Evolutionary conservation across 2,329 filamentous ascomycete genomes (phyloP).

Genomic region (Venturia nashicola): DNA sequence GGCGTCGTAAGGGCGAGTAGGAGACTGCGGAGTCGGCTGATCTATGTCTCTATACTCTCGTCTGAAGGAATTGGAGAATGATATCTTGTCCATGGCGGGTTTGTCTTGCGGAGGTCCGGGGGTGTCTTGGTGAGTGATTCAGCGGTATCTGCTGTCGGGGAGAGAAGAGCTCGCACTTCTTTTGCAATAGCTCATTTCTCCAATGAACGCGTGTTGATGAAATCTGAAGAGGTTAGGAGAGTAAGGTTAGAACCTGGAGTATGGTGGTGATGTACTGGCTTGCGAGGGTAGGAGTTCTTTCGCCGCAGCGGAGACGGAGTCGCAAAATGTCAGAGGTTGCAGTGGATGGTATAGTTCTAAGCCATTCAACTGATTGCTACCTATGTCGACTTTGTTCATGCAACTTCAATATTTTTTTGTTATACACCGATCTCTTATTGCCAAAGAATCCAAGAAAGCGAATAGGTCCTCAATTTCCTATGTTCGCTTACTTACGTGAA

Average conservation of each 20-base stretch:
- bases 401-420: neutral
- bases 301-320: too few relatives aligned
- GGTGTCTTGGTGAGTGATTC: neutral
- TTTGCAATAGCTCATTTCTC: slow-evolving; percentile 1
- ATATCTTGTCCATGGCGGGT: neutral
- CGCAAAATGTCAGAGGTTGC: neutral
- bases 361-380: neutral
- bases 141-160: neutral
- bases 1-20: slow-evolving; percentile 1
- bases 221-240: neutral
- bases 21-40: neutral
- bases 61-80: slow-evolving; percentile 1
- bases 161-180: neutral
- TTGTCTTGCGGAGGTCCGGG: neutral
- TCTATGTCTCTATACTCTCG: neutral
- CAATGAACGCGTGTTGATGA: neutral
- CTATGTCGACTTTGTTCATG: neutral
- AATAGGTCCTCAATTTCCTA: neutral
- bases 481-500: neutral
- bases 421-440: neutral
- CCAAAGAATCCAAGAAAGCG: neutral
- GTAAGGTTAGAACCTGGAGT: neutral
- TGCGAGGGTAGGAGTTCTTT: too few relatives aligned
- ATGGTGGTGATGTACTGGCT: neutral
- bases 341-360: neutral